phyloP scores from a whole-genome alignment of 2,329 filamentous ascomycete species.

The Stachybotrys chartarum region DNA sequence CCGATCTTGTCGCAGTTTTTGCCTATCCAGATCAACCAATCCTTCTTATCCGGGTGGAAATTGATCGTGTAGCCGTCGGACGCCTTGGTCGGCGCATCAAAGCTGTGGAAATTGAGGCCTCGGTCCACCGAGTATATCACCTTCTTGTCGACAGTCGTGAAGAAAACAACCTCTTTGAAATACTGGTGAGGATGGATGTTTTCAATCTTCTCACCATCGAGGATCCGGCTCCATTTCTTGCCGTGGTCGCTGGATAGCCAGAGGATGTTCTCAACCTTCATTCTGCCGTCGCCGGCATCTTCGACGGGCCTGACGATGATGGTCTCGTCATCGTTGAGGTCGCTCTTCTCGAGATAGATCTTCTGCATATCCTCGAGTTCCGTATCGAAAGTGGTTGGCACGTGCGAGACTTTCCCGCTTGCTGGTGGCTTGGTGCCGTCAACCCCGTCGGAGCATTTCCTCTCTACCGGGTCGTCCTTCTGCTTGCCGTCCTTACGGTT shows the following conservation, averaged over 20 bases:
- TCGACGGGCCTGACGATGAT: conserved; percentile 47
- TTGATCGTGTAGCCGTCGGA: conserved; percentile 41
- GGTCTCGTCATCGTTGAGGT: conserved; percentile 66
- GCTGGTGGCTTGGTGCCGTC: conserved; percentile 43
- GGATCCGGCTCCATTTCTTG: conserved; percentile 69
- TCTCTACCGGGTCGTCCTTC: conserved; percentile 66
- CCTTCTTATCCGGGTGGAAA: conserved; percentile 79
- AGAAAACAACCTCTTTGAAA: conserved; percentile 79
- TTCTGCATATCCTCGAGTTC: conserved; percentile 44
- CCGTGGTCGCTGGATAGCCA: conserved; percentile 80
- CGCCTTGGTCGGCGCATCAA: conserved; percentile 58
- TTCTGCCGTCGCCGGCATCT: conserved; percentile 16
- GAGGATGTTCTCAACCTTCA: conserved; percentile 45
- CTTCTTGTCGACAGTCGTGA: conserved; percentile 60
- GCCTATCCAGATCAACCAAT: conserved; percentile 91
- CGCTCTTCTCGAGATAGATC: conserved; percentile 73
- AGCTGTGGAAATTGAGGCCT: conserved; percentile 64
- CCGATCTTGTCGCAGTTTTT: conserved; percentile 55
- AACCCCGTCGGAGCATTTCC: conserved; percentile 61
- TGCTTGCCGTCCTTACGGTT: conserved; percentile 52
- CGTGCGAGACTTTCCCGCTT: conserved; percentile 59
- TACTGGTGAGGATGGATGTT: conserved; percentile 71
- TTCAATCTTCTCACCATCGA: conserved; percentile 62
- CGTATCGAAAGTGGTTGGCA: conserved; percentile 56
- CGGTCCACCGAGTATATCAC: conserved; percentile 80